These are phyloP conservation scores for Zizania latifolia DNA, from an alignment of 176 grass and related monocot species.

Conservation along the genomic window DNA sequence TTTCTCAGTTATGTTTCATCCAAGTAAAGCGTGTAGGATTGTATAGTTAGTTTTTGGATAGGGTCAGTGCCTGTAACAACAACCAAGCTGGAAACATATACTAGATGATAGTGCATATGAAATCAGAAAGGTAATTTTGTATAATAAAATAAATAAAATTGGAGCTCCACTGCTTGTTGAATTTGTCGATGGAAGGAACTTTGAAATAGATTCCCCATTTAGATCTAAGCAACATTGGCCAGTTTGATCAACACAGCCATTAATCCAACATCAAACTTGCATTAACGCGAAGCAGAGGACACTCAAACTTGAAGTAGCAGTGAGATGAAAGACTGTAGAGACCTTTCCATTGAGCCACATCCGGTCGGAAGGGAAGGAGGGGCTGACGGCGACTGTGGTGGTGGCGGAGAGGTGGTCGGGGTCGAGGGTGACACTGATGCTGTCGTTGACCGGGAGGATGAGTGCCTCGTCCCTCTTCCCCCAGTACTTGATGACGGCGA, in stretches of 20 bases:
- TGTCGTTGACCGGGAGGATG: constrained; percentile 91
- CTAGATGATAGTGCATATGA: neutral
- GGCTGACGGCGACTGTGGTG: constrained; percentile 88
- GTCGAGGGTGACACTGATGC: constrained; percentile 95
- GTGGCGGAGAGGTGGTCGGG: constrained; percentile 93
- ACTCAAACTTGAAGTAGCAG: neutral
- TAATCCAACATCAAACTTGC: neutral
- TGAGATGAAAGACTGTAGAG: neutral
- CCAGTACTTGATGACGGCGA: constrained; percentile 98
- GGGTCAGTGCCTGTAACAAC: neutral
- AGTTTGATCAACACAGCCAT: neutral
- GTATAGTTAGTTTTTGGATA: neutral
- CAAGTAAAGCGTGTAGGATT: neutral
- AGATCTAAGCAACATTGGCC: neutral
- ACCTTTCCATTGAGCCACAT: constrained; percentile 99
- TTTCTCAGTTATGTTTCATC: neutral
- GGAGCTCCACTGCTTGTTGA: neutral
- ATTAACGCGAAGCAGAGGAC: neutral
- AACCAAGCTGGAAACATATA: neutral
- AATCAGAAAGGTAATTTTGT: neutral
- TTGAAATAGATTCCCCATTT: neutral
- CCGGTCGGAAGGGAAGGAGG: constrained; percentile 67
- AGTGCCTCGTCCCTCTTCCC: constrained; percentile 93
- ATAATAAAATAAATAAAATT: neutral
- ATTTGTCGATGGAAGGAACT: neutral